Evolutionary conservation across 768 basidiomycete species (phyloP).

Genomic region (Pleurotus cornucopiae): DNA sequence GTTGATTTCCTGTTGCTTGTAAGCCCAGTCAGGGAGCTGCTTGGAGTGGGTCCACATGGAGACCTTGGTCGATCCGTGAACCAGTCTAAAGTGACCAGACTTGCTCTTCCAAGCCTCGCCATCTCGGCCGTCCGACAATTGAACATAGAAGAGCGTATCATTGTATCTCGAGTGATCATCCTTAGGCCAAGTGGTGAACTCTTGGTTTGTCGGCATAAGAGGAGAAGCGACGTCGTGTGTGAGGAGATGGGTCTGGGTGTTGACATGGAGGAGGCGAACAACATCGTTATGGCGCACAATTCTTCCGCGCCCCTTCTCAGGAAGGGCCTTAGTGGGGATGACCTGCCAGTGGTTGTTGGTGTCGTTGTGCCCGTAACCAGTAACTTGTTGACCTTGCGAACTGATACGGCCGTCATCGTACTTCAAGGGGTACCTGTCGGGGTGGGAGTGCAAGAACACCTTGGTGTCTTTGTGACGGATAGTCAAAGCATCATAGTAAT

Average conservation of each 20-base stretch:
- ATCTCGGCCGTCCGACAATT: slow-evolving; percentile 67
- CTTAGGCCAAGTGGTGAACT: slow-evolving; percentile 90
- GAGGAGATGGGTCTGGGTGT: slow-evolving; percentile 76
- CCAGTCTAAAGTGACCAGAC: slow-evolving; percentile 85
- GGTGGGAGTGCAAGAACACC: slow-evolving; percentile 90
- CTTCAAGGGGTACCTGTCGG: slow-evolving; percentile 84
- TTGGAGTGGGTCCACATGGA: slow-evolving; percentile 89
- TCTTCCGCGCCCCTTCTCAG: slow-evolving; percentile 89
- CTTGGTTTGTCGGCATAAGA: slow-evolving; percentile 96
- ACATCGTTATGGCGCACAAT: slow-evolving; percentile 88
- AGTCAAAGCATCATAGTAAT: slow-evolving; percentile 86
- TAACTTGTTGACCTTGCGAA: slow-evolving; percentile 95
- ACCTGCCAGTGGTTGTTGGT: slow-evolving; percentile 96
- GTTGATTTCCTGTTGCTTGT: slow-evolving; percentile 96
- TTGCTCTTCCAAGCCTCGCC: slow-evolving; percentile 92
- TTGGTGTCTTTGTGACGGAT: slow-evolving; percentile 92
- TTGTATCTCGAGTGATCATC: slow-evolving; percentile 76
- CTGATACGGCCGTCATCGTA: slow-evolving; percentile 96
- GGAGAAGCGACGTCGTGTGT: slow-evolving; percentile 98
- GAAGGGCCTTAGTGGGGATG: slow-evolving; percentile 91
- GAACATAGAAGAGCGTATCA: slow-evolving; percentile 84
- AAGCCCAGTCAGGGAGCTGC: slow-evolving; percentile 93
- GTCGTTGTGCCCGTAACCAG: slow-evolving; percentile 92
- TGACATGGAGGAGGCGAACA: slow-evolving; percentile 84
- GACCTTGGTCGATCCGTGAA: slow-evolving; percentile 88